These are phyloP conservation scores for Fusarium incarnatum DNA, from an alignment of 2,329 filamentous ascomycete genomes.

Conservation along the genomic window DNA sequence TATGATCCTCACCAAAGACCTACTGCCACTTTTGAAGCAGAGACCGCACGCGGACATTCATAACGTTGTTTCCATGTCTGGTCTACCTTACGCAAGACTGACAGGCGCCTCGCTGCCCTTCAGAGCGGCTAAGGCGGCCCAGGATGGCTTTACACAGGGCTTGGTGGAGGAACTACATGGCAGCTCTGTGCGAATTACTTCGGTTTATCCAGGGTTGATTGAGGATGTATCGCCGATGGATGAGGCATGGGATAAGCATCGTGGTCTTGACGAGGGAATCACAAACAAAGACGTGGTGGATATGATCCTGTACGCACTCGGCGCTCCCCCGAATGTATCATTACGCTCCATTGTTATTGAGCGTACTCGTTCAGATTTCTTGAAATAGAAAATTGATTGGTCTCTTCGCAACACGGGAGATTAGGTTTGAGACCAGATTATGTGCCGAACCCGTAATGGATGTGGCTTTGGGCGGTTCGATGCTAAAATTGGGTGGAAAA, in stretches of 20 bases:
- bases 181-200: not conserved
- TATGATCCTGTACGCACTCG: not conserved
- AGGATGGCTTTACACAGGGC: not conserved
- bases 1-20: not conserved
- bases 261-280: not conserved
- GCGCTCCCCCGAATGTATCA: not conserved
- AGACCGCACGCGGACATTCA: not conserved
- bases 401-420: too few relatives aligned
- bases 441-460: too few relatives aligned
- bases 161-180: not conserved
- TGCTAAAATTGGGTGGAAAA: too few relatives aligned
- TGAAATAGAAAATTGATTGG: fast-evolving
- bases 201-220: not conserved
- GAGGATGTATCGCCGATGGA: not conserved
- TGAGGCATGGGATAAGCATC: fast-evolving
- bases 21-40: not conserved
- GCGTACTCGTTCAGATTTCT: not conserved
- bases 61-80: not conserved
- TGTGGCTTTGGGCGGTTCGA: too few relatives aligned
- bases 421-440: too few relatives aligned
- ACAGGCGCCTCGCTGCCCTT: not conserved
- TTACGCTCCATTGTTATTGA: not conserved
- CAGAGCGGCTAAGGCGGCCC: not conserved
- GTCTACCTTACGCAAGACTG: not conserved
- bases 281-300: not conserved